A percentile compares a stretch with the other conserved stretches of the same genome.
Evolutionary conservation across 306 rosid species (phyloP).

Genomic region (Carpinus viminea): DNA sequence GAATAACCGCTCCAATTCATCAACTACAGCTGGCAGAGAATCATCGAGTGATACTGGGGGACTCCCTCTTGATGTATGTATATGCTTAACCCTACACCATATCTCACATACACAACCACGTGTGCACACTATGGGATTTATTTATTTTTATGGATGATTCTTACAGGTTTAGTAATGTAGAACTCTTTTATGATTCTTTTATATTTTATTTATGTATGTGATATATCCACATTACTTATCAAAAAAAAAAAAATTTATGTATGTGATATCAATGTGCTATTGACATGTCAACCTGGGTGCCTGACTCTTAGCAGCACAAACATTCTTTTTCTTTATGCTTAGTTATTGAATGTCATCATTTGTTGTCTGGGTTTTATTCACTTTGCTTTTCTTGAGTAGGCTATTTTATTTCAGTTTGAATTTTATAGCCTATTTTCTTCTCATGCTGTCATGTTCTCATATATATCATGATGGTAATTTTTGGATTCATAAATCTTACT

Average conservation of each 20-base stretch:
- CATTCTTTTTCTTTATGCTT: not conserved
- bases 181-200: constrained; percentile 5
- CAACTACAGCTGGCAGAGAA: constrained; percentile 37
- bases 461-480: constrained; percentile 4
- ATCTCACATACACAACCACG: constrained; percentile 10
- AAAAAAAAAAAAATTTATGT: no score
- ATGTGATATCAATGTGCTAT: not conserved
- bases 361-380: constrained; percentile 7
- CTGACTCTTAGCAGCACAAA: not conserved
- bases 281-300: not conserved
- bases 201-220: not conserved
- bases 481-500: constrained; percentile 25
- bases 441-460: constrained; percentile 20
- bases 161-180: not conserved
- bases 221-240: no score
- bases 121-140: constrained; percentile 17
- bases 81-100: constrained; percentile 13
- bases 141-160: constrained; percentile 11
- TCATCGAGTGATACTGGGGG: constrained; percentile 65
- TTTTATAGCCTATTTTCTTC: constrained; percentile 1
- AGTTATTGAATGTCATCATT: not conserved
- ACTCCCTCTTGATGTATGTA: constrained; percentile 75
- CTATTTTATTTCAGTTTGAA: constrained; percentile 19
- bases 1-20: constrained; percentile 45
- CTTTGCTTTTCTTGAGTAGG: constrained; percentile 5